Evolutionary conservation across 169 alveolate species (phyloP).

Genomic region (Plasmodium sp.): DNA sequence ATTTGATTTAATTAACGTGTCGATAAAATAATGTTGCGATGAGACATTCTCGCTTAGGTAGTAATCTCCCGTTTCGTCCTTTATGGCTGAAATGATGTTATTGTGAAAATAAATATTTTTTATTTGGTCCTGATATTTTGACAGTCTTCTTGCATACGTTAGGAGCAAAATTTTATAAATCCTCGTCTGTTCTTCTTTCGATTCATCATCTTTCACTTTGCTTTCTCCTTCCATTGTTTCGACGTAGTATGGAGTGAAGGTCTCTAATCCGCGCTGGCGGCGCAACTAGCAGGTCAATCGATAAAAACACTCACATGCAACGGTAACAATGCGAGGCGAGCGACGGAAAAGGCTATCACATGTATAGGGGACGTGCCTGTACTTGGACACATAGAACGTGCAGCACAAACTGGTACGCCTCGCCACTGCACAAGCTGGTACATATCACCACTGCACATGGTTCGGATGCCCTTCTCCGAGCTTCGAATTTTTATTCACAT

Average conservation of each 20-base stretch:
- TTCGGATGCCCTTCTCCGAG: not conserved
- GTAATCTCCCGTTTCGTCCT: slow-evolving; percentile 23
- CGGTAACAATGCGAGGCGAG: not conserved
- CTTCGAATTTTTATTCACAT: not conserved
- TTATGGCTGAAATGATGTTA: slow-evolving; percentile 12
- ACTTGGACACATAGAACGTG: not conserved
- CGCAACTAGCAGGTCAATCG: not conserved
- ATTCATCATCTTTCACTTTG: slow-evolving; percentile 6
- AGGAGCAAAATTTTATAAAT: slow-evolving; percentile 53
- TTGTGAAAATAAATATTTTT: slow-evolving; percentile 60
- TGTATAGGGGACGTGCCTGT: not conserved
- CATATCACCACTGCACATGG: not conserved
- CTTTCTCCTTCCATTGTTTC: slow-evolving; percentile 15
- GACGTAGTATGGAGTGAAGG: not conserved
- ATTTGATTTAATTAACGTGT: slow-evolving; percentile 66
- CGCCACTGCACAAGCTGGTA: not conserved
- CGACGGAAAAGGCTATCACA: not conserved
- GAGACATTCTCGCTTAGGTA: slow-evolving; percentile 45
- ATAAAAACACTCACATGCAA: not conserved
- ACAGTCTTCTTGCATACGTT: slow-evolving; percentile 42
- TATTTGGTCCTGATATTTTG: slow-evolving; percentile 55
- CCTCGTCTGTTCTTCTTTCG: slow-evolving; percentile 64
- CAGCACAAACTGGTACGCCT: no score
- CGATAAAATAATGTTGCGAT: slow-evolving; percentile 61
- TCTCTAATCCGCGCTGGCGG: not conserved